These are phyloP conservation scores for Arabidopsis arenosa DNA, from an alignment of 345 rosid species.

Conservation along the genomic window DNA sequence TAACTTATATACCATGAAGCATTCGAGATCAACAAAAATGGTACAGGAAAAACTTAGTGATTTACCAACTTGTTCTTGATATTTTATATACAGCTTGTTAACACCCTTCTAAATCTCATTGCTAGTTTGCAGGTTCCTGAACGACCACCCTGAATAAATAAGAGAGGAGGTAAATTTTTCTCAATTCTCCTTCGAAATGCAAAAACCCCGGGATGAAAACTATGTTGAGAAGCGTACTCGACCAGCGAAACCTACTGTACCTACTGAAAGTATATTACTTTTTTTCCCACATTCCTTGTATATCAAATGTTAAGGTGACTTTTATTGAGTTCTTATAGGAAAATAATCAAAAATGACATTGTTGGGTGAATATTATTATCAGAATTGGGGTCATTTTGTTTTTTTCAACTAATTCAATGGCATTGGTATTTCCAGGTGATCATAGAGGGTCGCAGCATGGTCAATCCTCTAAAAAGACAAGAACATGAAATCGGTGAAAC, in stretches of 20 bases:
- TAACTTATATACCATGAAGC: neutral
- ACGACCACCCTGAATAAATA: conserved; percentile 57
- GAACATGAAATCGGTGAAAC: neutral
- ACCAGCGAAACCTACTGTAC: conserved; percentile 37
- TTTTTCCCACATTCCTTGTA: neutral
- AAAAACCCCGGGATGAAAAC: conserved; percentile 65
- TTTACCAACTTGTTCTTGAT: neutral
- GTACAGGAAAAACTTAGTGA: neutral
- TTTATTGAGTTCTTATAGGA: too few species aligned
- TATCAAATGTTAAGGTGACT: too few species aligned
- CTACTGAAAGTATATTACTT: conserved; percentile 52
- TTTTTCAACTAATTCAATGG: neutral
- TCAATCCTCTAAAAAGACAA: neutral
- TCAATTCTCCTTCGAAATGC: conserved; percentile 74
- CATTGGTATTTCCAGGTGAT: neutral
- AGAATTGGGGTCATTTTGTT: too few species aligned
- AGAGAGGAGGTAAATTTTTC: conserved; percentile 57
- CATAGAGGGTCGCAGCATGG: neutral
- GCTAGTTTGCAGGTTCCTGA: conserved; percentile 54
- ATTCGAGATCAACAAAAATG: conserved; percentile 13
- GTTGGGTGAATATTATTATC: too few species aligned
- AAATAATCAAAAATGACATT: too few species aligned
- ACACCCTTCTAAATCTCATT: neutral
- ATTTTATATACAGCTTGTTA: neutral
- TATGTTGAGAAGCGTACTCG: conserved; percentile 67